These are phyloP conservation scores for Suhomyces xylopsoci DNA, from an alignment of 805 yeast species.

Conservation along the genomic window DNA sequence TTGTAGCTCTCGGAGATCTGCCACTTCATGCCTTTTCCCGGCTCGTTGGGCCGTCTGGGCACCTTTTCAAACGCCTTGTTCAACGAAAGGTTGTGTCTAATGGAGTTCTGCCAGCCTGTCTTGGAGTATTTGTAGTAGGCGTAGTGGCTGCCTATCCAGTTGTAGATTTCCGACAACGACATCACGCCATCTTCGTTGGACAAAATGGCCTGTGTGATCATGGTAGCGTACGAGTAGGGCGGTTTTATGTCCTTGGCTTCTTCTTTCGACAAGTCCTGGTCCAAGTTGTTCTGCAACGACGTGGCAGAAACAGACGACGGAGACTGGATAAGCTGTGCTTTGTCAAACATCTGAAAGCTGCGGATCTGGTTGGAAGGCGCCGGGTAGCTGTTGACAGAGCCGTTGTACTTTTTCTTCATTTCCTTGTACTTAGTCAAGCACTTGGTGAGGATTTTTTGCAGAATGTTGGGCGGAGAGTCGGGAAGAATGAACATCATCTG, in stretches of 20 bases:
- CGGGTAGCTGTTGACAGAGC: neutral
- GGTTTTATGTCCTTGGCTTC: slow-evolving; percentile 94
- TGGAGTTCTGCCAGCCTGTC: slow-evolving; percentile 98
- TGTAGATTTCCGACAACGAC: slow-evolving; percentile 87
- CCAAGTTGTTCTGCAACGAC: slow-evolving; percentile 43
- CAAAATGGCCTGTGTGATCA: slow-evolving; percentile 95
- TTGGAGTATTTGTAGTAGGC: slow-evolving; percentile 89
- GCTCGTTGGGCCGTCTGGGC: slow-evolving; percentile 91
- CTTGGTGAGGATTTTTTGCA: slow-evolving; percentile 43
- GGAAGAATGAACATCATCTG: slow-evolving; percentile 99
- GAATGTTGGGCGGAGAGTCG: slow-evolving; percentile 72
- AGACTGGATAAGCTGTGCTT: slow-evolving; percentile 35
- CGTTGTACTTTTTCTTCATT: slow-evolving; percentile 15
- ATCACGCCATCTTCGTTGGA: slow-evolving; percentile 84
- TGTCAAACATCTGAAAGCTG: slow-evolving; percentile 56
- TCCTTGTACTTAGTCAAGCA: slow-evolving; percentile 34
- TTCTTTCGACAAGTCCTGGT: slow-evolving; percentile 76
- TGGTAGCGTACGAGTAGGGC: slow-evolving; percentile 94
- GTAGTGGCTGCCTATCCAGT: slow-evolving; percentile 83
- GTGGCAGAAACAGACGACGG: slow-evolving; percentile 39
- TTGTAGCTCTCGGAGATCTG: slow-evolving; percentile 83
- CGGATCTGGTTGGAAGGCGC: slow-evolving; percentile 22
- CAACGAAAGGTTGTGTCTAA: slow-evolving; percentile 88
- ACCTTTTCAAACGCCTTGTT: slow-evolving; percentile 98
- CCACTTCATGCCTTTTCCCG: slow-evolving; percentile 99